Conservation (phyloP, 1,284 basidiomycete species). For the Leccinum pachyderme region DNA sequence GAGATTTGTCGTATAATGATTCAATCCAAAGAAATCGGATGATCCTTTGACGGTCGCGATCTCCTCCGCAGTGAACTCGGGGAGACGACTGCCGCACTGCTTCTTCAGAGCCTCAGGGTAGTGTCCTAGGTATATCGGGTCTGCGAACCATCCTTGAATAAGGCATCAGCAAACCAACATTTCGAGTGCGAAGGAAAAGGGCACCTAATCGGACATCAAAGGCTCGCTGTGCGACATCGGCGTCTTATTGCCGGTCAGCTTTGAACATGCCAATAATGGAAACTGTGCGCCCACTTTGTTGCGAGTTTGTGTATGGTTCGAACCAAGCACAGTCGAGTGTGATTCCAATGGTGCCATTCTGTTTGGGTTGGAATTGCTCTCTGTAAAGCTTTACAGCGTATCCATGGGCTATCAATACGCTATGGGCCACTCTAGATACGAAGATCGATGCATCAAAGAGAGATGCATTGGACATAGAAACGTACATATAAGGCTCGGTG, state of each 20-base stretch:
- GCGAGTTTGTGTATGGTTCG: constrained; percentile 46
- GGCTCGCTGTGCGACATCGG: background rate
- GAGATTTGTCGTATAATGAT: constrained; percentile 52
- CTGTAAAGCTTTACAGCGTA: constrained; percentile 40
- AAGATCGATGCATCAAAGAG: background rate
- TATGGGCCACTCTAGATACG: constrained; percentile 36
- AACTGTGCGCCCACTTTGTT: constrained; percentile 34
- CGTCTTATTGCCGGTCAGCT: background rate
- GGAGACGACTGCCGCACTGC: constrained; percentile 47
- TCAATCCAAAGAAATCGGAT: constrained; percentile 49
- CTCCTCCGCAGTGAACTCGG: constrained; percentile 49
- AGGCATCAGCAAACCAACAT: background rate
- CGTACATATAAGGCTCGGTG: constrained; percentile 40
- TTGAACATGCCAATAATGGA: background rate
- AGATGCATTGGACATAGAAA: background rate
- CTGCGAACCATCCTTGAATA: constrained; percentile 20
- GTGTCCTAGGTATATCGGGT: constrained; percentile 31
- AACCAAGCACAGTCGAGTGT: constrained; percentile 53
- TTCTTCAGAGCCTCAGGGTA: constrained; percentile 46
- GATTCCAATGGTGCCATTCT: constrained; percentile 41
- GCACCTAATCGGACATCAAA: constrained; percentile 4
- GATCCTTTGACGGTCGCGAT: constrained; percentile 45
- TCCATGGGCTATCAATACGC: constrained; percentile 41
- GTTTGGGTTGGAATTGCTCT: constrained; percentile 35
- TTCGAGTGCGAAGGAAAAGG: background rate